These are phyloP conservation scores for Cryptosporidium bovis DNA, from an alignment of 169 alveolate genomes.

Conservation along the genomic window DNA sequence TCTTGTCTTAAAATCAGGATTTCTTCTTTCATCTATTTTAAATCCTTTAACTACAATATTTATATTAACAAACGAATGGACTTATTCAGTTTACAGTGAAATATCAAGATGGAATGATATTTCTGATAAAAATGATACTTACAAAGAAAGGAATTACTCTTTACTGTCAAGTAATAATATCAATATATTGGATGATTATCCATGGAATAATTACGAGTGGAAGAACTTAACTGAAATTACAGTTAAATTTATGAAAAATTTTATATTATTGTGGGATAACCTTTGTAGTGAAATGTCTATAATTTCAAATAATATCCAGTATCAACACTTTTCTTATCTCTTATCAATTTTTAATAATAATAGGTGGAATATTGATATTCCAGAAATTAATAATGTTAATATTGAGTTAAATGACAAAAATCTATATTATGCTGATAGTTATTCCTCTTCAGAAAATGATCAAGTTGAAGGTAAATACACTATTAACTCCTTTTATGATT, in stretches of 20 bases:
- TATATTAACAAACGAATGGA: constrained; percentile 51
- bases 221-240: neutral
- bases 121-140: neutral
- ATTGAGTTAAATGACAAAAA: no score
- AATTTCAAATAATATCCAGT: constrained; percentile 39
- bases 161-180: neutral
- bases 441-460: no score
- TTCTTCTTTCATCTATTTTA: constrained; percentile 32
- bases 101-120: constrained; percentile 36
- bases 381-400: neutral
- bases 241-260: constrained; percentile 28
- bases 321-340: constrained; percentile 34
- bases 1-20: constrained; percentile 25
- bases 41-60: constrained; percentile 44
- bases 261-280: constrained; percentile 33
- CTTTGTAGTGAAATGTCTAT: constrained; percentile 57
- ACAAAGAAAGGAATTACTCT: neutral
- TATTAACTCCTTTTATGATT: neutral
- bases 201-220: constrained; percentile 31
- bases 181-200: neutral
- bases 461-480: no score
- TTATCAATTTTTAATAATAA: constrained; percentile 34
- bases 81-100: constrained; percentile 1
- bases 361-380: constrained; percentile 31
- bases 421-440: no score